Conservation (phyloP, 352 stramenopile genomes). For the Phytophthora pinifolia region DNA sequence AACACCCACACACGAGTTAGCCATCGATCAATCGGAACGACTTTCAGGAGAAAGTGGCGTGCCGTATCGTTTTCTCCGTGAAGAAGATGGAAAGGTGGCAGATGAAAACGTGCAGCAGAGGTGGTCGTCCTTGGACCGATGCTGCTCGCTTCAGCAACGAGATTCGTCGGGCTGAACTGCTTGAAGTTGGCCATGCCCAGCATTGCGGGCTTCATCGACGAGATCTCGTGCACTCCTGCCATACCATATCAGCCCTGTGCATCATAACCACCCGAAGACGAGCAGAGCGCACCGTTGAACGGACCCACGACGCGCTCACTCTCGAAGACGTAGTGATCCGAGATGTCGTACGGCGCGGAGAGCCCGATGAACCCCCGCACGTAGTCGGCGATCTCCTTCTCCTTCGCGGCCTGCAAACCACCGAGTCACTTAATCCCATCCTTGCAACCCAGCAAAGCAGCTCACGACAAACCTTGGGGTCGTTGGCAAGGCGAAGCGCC, state of each 20-base stretch:
- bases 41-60: neutral
- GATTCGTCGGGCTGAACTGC: constrained; percentile 46
- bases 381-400: constrained; percentile 33
- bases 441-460: neutral
- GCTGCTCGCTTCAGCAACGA: constrained; percentile 30
- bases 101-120: constrained; percentile 6
- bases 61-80: constrained; percentile 59
- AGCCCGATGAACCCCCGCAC: constrained; percentile 69
- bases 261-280: no score
- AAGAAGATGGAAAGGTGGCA: constrained; percentile 58
- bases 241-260: constrained; percentile 4
- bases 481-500: constrained; percentile 36
- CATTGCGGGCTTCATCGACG: constrained; percentile 77
- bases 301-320: constrained; percentile 53
- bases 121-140: constrained; percentile 16
- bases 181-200: constrained; percentile 59
- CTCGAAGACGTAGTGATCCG: constrained; percentile 75
- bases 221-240: constrained; percentile 71
- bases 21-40: neutral
- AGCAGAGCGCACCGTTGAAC: constrained; percentile 33
- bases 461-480: constrained; percentile 12
- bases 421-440: neutral
- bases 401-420: constrained; percentile 10
- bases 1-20: neutral
- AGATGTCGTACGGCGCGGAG: constrained; percentile 68